Evolutionary conservation across 2,329 filamentous ascomycete genomes (phyloP), one percentile per base, ranked within the genome.

Genomic region (Colletotrichum navitas): DNA sequence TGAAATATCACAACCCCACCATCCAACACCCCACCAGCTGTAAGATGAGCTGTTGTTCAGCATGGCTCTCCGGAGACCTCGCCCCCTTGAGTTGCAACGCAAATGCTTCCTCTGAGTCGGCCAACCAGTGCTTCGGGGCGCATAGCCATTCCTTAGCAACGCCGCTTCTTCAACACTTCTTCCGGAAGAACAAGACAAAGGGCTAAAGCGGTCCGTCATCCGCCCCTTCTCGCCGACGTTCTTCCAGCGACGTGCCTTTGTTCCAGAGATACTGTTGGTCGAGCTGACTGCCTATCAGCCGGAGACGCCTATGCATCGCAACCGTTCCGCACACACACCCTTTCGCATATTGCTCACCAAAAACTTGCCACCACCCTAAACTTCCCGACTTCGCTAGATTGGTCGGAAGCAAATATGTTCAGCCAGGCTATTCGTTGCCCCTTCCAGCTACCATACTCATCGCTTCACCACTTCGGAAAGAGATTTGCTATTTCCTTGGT

Each of bases 1-100:
- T 68, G 63, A 71, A 68, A 52, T 68, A 71, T 62, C 68, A 58
- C 51, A 66, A 66, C 67, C 56, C 64, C 68, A 68, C 66, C 52
- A 55, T 34, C 66, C 66, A 55, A 63, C 68, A 68, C 56, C 68
- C 64, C 63, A 58, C 51, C 64, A 49, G 47, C 34, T 58, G 68
- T 71, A 61, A 71, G 58, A 71, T 71, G 68, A 71, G 51, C 56
- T 71, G 68, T 39, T 39, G 34, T 24, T n/a, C 21, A 24, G 54
- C 32, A 36, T 39, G 54, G 54, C 54, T 64, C 34, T 24, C n/a
- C 51, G 29, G 51, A 56, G 32, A 56, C 62, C 39, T 55, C 41
- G 47, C 41, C 36, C 36, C 34, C 55, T 39, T 54, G 64, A 61
- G 36, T 36, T 69, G 43, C 29, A 29, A 29, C 29, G 58, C 58